These are phyloP conservation scores for Yamadazyma jaroonii DNA, from an alignment of 1,139 yeast species.

Conservation along the genomic window DNA sequence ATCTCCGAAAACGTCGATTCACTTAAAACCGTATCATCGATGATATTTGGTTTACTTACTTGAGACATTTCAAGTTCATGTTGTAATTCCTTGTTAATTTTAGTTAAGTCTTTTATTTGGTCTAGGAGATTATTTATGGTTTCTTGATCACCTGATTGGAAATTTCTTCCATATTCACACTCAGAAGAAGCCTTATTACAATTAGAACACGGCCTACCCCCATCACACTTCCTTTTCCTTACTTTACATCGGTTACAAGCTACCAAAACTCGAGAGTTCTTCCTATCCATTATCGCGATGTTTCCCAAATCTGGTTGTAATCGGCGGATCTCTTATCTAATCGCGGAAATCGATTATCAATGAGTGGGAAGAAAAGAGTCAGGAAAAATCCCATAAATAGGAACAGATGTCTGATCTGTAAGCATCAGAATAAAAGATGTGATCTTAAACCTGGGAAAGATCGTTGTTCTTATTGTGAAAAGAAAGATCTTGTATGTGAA, in stretches of 20 bases:
- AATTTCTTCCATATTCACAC: conserved; percentile 7
- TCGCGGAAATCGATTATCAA: background rate
- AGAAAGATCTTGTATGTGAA: conserved; percentile 2
- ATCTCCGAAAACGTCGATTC: conserved; percentile 12
- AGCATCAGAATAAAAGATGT: conserved; percentile 2
- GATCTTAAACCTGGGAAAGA: background rate
- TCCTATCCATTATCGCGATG: background rate
- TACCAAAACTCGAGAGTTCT: conserved; percentile 4
- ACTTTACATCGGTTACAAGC: conserved; percentile 13
- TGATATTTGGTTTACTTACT: background rate
- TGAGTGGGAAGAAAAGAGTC: conserved; percentile 1
- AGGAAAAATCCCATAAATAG: conserved; percentile 2
- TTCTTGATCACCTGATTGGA: background rate
- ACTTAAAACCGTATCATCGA: conserved; percentile 1
- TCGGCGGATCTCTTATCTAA: background rate
- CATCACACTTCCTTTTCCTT: conserved; percentile 14
- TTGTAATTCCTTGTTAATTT: background rate
- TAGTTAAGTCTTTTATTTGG: conserved; percentile 1
- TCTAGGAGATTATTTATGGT: background rate
- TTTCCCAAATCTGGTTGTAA: no score
- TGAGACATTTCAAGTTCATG: conserved; percentile 9
- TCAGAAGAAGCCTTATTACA: conserved; percentile 5
- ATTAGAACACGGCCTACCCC: conserved; percentile 8
- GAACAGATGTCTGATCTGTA: conserved; percentile 2
- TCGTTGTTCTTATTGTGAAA: conserved; percentile 1